Evolutionary conservation across 2,329 filamentous ascomycete species (phyloP).

Genomic region (Fusarium brachygibbosum): DNA sequence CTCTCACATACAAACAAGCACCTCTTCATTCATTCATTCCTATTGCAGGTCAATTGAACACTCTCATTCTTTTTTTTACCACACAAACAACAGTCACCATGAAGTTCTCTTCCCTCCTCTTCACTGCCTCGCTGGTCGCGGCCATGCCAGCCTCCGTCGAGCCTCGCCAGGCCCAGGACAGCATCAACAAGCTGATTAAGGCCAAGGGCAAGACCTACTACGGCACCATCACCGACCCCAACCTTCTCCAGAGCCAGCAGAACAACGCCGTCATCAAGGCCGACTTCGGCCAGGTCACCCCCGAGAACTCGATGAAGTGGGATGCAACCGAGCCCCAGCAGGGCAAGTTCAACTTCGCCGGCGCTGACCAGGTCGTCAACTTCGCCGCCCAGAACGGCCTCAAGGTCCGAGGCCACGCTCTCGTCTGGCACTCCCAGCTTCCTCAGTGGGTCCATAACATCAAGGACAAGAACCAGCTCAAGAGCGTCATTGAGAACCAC

Average conservation of each 20-base stretch:
- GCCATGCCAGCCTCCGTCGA: slow-evolving; percentile 24
- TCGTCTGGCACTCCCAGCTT: slow-evolving; percentile 75
- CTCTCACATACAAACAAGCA: slow-evolving; percentile 8
- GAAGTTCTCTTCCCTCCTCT: slow-evolving; percentile 29
- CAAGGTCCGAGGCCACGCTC: slow-evolving; percentile 72
- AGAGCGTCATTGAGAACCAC: slow-evolving; percentile 70
- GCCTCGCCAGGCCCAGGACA: slow-evolving; percentile 20
- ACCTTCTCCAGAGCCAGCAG: slow-evolving; percentile 58
- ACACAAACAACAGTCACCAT: slow-evolving; percentile 9
- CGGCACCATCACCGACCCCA: slow-evolving; percentile 69
- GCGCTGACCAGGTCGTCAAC: slow-evolving; percentile 70
- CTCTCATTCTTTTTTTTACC: slow-evolving; percentile 2
- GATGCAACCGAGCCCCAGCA: slow-evolving; percentile 57
- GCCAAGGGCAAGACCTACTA: slow-evolving; percentile 74
- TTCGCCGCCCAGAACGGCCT: slow-evolving; percentile 68
- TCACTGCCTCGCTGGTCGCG: slow-evolving; percentile 33
- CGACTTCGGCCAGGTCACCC: slow-evolving; percentile 74
- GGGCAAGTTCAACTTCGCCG: slow-evolving; percentile 69
- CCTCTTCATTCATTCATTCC: slow-evolving; percentile 11
- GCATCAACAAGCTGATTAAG: slow-evolving; percentile 57
- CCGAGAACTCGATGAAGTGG: slow-evolving; percentile 81
- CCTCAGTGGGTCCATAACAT: slow-evolving; percentile 71
- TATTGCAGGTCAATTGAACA: slow-evolving; percentile 23
- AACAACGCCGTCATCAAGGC: slow-evolving; percentile 67
- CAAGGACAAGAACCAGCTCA: slow-evolving; percentile 65